Base-by-base conservation (phyloP, 495 filamentous ascomycete genomes). In the Penicillium manginii region DNA sequence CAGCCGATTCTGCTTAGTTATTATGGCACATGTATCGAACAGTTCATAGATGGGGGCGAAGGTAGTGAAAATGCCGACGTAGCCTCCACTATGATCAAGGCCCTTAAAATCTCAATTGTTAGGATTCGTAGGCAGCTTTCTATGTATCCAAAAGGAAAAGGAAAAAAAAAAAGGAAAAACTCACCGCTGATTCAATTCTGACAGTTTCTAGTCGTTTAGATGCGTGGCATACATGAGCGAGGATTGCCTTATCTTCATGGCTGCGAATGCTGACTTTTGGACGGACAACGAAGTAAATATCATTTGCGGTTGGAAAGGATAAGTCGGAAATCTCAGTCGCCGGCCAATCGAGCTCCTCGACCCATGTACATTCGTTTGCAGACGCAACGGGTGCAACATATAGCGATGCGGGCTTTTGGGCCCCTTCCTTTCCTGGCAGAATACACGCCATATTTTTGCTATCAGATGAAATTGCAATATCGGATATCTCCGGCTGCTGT, bases 381-480 rank as follows among this genome's bases (percentile, higher is more conserved):
- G 33, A 35, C 14, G 33, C 33, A 35, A 35, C 33, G 15, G 35
- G 37, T 8, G 52, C 58, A 31, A 37, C n/a, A 17, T 59, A 62
- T 19, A 62, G 23, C 2, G 49, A 39, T 26, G 55, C 51, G 3
- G 43, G 31, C 0, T 54, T 48, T 7, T 56, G 26, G 4, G 48
- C 51, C 8, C 53, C 59, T 21, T 61, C 50, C 45, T 51, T 39
- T 29, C 57, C 50, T 7, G 52, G 56, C 29, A 66, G 10, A 39
- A 63, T 32, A 39, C 52, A 75, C 6, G 62, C 65, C 2, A 75
- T 43, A 0, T 53, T 54, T 54, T 71, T 35, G 32, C 67, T 60
- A 8, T 67, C 67, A 26, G 71, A 58, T 0, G 73, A 75, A 43
- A 75, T 68, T 15, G 71, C 67, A 40, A 73, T 52, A 17, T 53